Conservation (phyloP, 345 rosid species). For the Lepidium didymum region DNA sequence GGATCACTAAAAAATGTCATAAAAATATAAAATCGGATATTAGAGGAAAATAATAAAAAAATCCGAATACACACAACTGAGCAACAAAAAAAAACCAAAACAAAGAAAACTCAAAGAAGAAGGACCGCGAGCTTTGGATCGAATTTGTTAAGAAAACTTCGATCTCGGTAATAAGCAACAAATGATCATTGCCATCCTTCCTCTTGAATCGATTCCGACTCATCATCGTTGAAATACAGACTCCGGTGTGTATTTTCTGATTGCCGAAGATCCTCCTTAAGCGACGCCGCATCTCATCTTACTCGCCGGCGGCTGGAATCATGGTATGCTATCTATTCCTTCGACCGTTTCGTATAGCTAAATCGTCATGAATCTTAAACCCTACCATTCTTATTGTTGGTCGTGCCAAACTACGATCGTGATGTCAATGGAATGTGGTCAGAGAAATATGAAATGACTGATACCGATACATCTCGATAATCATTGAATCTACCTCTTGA, state of each 20-base stretch:
- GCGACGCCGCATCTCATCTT: constrained; percentile 25
- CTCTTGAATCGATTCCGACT: constrained; percentile 24
- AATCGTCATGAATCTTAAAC: constrained; percentile 4
- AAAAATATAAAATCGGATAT: neutral
- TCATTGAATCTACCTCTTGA: neutral
- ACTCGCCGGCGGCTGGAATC: constrained; percentile 16
- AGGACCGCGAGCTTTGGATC: constrained; percentile 19
- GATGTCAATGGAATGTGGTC: neutral
- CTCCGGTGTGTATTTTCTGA: constrained; percentile 10
- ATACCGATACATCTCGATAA: neutral
- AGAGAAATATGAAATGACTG: neutral
- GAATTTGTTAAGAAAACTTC: neutral
- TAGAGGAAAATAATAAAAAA: neutral
- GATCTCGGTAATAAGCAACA: neutral
- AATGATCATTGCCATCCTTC: constrained; percentile 3
- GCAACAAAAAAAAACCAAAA: neutral
- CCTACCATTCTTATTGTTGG: neutral
- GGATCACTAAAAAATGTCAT: neutral
- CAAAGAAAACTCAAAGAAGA: neutral
- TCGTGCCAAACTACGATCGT: neutral
- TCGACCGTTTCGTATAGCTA: neutral
- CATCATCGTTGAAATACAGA: neutral
- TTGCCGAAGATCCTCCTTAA: neutral
- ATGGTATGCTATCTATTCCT: constrained; percentile 24
- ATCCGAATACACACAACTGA: neutral